Percentiles rank a stretch among this genome's conserved stretches.
Evolutionary conservation across 352 stramenopile species (phyloP).

Genomic region (Plasmopara viticola): DNA sequence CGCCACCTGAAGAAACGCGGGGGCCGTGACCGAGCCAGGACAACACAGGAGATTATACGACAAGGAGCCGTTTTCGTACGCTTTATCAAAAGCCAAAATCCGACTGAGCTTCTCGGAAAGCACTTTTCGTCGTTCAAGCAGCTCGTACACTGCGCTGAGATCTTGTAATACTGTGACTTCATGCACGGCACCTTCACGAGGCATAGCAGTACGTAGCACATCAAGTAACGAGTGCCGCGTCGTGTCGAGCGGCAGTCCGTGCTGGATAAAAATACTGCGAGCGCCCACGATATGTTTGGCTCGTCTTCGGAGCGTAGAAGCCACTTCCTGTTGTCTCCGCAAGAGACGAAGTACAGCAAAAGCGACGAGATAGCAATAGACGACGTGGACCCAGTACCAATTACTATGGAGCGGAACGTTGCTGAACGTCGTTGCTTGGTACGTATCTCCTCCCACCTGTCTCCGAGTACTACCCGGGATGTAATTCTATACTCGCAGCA

Average conservation of each 20-base stretch:
- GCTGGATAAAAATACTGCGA: constrained; percentile 65
- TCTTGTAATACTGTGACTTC: constrained; percentile 66
- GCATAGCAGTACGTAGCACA: constrained; percentile 36
- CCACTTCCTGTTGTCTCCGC: constrained; percentile 40
- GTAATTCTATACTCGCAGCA: constrained; percentile 44
- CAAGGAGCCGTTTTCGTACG: constrained; percentile 44
- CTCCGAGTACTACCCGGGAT: constrained; percentile 41
- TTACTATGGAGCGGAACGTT: constrained; percentile 73
- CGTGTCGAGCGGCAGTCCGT: constrained; percentile 45
- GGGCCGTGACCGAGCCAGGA: constrained; percentile 49
- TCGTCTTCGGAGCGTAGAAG: constrained; percentile 38
- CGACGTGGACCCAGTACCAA: constrained; percentile 77
- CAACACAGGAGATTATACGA: constrained; percentile 66
- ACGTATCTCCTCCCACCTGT: constrained; percentile 35
- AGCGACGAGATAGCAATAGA: constrained; percentile 67
- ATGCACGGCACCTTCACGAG: constrained; percentile 30
- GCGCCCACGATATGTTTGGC: constrained; percentile 63
- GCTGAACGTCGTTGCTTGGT: constrained; percentile 74
- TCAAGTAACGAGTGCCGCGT: constrained; percentile 39
- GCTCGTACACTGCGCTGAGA: constrained; percentile 45
- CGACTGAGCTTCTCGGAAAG: constrained; percentile 52
- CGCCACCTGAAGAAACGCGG: constrained; percentile 33
- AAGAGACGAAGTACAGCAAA: constrained; percentile 46
- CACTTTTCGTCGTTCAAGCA: constrained; percentile 41
- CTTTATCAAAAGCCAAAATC: constrained; percentile 43